phyloP scores from a whole-genome alignment of 495 filamentous ascomycete species.

The Penicillium steckii region DNA sequence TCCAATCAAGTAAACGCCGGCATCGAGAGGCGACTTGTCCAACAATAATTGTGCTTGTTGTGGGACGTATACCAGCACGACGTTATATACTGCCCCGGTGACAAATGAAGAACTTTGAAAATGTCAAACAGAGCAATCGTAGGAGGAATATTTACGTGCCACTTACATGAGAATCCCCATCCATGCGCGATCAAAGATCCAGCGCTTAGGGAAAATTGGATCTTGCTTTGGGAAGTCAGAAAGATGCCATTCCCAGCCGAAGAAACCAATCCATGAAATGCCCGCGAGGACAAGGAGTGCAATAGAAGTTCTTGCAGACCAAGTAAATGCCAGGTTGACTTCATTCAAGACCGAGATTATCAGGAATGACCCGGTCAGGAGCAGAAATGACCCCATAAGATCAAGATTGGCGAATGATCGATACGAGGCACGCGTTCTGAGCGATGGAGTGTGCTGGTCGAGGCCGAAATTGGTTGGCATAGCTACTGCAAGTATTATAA shows the following conservation, averaged over 20 bases:
- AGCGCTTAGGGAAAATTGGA: slow-evolving; percentile 37
- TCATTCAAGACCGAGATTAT: slow-evolving; percentile 60
- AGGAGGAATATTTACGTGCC: background rate
- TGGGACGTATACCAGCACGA: slow-evolving; percentile 55
- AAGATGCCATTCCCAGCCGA: slow-evolving; percentile 39
- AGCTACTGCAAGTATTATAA: slow-evolving; percentile 17
- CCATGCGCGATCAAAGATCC: slow-evolving; percentile 33
- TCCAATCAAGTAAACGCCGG: slow-evolving; percentile 60
- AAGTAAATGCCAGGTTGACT: slow-evolving; percentile 44
- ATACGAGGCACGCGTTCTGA: slow-evolving; percentile 29
- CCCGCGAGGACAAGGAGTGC: slow-evolving; percentile 39
- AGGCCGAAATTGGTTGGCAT: slow-evolving; percentile 32
- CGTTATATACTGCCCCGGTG: slow-evolving; percentile 54
- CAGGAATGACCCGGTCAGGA: slow-evolving; percentile 54
- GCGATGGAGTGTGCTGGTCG: slow-evolving; percentile 25
- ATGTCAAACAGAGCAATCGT: background rate
- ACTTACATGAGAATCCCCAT: slow-evolving; percentile 34
- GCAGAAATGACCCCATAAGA: slow-evolving; percentile 53
- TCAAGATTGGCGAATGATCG: slow-evolving; percentile 44
- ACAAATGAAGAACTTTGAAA: slow-evolving; percentile 22
- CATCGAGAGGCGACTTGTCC: slow-evolving; percentile 33
- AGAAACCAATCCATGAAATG: slow-evolving; percentile 33
- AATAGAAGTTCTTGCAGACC: slow-evolving; percentile 42
- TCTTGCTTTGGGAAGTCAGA: slow-evolving; percentile 26
- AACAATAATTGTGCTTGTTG: slow-evolving; percentile 60